A percentile compares a stretch with the other conserved stretches of the same genome.
phyloP scores from a whole-genome alignment of 768 basidiomycete genomes.

The Lactarius indigo region DNA sequence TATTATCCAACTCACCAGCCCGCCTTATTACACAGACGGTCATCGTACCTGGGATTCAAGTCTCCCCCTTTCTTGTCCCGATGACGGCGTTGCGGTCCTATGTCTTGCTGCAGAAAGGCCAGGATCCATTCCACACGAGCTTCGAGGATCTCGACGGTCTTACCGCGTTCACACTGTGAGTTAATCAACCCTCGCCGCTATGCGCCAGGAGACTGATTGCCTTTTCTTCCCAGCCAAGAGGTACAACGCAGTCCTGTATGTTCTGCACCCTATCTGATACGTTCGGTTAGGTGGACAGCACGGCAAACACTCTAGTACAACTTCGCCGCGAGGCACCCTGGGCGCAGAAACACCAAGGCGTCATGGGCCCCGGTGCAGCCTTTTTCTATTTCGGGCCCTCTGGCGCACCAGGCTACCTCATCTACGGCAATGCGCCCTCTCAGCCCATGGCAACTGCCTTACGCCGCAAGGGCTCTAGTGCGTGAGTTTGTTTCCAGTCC shows the following conservation, averaged over 20 bases:
- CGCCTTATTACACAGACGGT: constrained; percentile 7
- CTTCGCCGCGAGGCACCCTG: constrained; percentile 62
- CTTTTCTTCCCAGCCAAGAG: constrained; percentile 21
- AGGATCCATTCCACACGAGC: constrained; percentile 54
- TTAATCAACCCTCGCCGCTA: constrained; percentile 4
- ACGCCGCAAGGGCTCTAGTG: constrained; percentile 56
- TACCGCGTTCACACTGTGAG: constrained; percentile 68
- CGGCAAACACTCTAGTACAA: constrained; percentile 60
- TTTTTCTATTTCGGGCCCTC: constrained; percentile 74
- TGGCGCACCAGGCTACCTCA: constrained; percentile 55
- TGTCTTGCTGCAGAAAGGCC: constrained; percentile 61
- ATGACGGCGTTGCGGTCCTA: constrained; percentile 38
- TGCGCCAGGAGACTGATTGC: neutral
- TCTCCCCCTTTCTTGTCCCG: constrained; percentile 15
- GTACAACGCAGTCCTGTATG: neutral
- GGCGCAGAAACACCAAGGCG: constrained; percentile 61
- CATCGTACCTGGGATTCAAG: neutral
- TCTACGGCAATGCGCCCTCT: constrained; percentile 62
- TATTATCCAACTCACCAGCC: constrained; percentile 11
- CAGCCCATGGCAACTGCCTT: constrained; percentile 55
- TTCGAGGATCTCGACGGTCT: constrained; percentile 64
- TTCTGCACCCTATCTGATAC: neutral
- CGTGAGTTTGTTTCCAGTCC: constrained; percentile 45
- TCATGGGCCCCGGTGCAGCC: constrained; percentile 79
- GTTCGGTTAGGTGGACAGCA: constrained; percentile 45